Base-by-base conservation (phyloP, 257 asterid species). In the Solanum peruvianum region DNA sequence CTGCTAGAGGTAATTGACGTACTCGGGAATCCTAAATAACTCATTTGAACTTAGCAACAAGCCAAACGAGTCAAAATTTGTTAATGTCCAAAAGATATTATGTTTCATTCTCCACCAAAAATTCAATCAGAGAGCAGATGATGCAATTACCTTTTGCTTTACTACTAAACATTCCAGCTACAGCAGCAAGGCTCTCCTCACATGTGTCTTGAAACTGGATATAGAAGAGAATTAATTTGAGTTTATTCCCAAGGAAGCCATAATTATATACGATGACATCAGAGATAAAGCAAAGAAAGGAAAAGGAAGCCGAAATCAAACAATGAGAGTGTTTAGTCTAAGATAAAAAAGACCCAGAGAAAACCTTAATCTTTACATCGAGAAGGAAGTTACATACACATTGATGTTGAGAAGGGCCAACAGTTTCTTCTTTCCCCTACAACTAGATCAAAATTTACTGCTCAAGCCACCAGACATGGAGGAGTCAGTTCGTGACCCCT, bases 81-180 rank as follows among this genome's bases (percentile, higher is more conserved):
- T 80, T 31, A 80, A 5, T 47, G 67, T 80, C 84, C 41, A 27
- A 47, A 45, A 47, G 67, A 47, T 86, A 72, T 20, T 47, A n/a
- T 84, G 80, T 13, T 27, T 27, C 87, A 70, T 58, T 56, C 75
- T n/a, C 60, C 69, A n/a, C 35, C 66, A 83, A 72, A 67, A 66
- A 47, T 52, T 84, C 81, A 47, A 62, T 86, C 88, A 88, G 77
- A 62, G 87, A 67, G 44, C 67, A 9, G 27, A 47, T 88, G 73
- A 89, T 45, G 42, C 39, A 81, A 84, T 52, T 93, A 97, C 99
- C 99, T 94, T 95, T 97, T 35, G 99, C 98, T 90, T 97, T 97
- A 90, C 99, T 97, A 92, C 93, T 97, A 91, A 97, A 97, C 99
- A 97, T 97, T 92, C 99, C 99, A 88, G 99, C 99, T 89, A 97